Evolutionary conservation across 345 rosid genomes (phyloP).

Genomic region (Populus ilicifolia): DNA sequence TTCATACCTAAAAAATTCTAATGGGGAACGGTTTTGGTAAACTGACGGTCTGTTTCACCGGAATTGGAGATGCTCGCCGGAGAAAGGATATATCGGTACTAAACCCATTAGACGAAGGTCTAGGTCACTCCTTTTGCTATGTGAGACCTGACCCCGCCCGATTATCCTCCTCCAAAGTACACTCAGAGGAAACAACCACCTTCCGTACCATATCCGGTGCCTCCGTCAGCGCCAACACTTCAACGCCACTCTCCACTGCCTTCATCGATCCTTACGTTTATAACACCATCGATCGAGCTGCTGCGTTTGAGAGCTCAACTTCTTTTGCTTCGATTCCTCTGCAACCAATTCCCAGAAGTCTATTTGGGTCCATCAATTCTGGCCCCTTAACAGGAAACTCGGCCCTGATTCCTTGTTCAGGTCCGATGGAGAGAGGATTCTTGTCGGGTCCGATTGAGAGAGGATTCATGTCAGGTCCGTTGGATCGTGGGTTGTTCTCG

Average conservation of each 20-base stretch:
- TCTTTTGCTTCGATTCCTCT: conserved; percentile 84
- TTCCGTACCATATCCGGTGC: conserved; percentile 94
- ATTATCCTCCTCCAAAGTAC: conserved; percentile 71
- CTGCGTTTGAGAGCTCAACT: conserved; percentile 89
- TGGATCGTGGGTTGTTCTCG: conserved; percentile 57
- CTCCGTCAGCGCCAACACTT: conserved; percentile 91
- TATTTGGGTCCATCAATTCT: conserved; percentile 34
- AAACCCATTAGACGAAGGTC: conserved; percentile 69
- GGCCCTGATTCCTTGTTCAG: conserved; percentile 47
- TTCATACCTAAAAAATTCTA: neutral
- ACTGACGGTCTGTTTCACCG: conserved; percentile 68
- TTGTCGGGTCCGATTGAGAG: conserved; percentile 85
- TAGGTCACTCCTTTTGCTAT: conserved; percentile 95
- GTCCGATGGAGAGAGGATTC: conserved; percentile 70
- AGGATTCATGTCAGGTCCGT: conserved; percentile 87
- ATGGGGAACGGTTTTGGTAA: conserved; percentile 91
- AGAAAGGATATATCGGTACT: conserved; percentile 40
- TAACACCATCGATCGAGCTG: conserved; percentile 60
- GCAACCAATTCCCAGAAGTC: conserved; percentile 72
- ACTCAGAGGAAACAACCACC: conserved; percentile 76
- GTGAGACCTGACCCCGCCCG: conserved; percentile 74
- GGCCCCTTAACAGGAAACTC: conserved; percentile 42
- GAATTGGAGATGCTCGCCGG: conserved; percentile 42
- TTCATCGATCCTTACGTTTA: conserved; percentile 58
- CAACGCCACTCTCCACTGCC: conserved; percentile 87